Evolutionary conservation across 2,329 filamentous ascomycete genomes (phyloP).

Genomic region (Massarina eburnea): DNA sequence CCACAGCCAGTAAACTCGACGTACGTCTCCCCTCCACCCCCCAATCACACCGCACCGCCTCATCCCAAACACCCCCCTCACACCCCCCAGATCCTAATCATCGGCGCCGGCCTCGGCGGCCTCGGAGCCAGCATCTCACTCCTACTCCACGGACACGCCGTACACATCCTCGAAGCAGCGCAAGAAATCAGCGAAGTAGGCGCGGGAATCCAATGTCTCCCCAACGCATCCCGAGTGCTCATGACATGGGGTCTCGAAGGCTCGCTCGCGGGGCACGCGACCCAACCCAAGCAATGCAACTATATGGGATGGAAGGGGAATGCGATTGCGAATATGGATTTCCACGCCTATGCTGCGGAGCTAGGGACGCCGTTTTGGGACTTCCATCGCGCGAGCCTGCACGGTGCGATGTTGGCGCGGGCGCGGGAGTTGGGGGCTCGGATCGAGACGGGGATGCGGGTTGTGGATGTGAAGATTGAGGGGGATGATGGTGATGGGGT

Average conservation of each 20-base stretch:
- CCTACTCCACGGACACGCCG: constrained; percentile 50
- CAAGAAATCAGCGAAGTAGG: constrained; percentile 52
- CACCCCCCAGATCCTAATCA: constrained; percentile 46
- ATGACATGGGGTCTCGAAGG: constrained; percentile 53
- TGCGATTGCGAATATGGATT: constrained; percentile 52
- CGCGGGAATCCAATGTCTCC: constrained; percentile 55
- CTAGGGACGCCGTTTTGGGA: constrained; percentile 54
- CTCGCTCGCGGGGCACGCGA: constrained; percentile 45
- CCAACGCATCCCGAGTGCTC: constrained; percentile 52
- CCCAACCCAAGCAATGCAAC: constrained; percentile 47
- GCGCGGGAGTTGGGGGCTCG: constrained; percentile 52
- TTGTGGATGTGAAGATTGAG: constrained; percentile 46
- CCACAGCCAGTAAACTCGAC: constrained; percentile 26
- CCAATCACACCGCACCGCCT: not conserved
- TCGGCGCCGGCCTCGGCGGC: constrained; percentile 60
- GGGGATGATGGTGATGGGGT: constrained; percentile 17
- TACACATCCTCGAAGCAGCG: constrained; percentile 53
- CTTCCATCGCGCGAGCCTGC: constrained; percentile 58
- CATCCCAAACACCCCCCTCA: constrained; percentile 1
- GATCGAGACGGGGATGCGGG: constrained; percentile 49
- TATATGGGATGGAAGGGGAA: constrained; percentile 59
- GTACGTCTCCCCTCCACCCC: constrained; percentile 13
- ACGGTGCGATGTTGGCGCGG: constrained; percentile 50
- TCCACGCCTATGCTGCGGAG: constrained; percentile 42
- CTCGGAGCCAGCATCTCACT: constrained; percentile 54